These are phyloP conservation scores for Botrytis aclada DNA, from an alignment of 2,329 filamentous ascomycete species.

Conservation along the genomic window DNA sequence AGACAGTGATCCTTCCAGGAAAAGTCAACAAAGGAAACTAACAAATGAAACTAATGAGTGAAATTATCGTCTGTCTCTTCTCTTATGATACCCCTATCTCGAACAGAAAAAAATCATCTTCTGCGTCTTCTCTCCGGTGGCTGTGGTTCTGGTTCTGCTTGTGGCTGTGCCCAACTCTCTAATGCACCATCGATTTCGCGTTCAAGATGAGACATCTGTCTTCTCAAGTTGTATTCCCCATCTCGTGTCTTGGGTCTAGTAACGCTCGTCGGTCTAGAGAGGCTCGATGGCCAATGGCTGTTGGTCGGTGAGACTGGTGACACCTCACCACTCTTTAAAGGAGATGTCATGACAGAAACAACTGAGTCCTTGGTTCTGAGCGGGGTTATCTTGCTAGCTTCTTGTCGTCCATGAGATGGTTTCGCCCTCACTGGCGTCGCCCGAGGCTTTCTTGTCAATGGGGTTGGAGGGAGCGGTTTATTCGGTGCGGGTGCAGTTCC, in stretches of 20 bases:
- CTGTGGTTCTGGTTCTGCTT: neutral
- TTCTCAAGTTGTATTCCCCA: neutral
- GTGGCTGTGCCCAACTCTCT: constrained; percentile 1
- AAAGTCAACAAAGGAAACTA: neutral
- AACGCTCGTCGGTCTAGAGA: neutral
- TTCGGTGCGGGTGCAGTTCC: constrained; percentile 17
- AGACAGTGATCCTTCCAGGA: neutral
- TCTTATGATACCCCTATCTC: neutral
- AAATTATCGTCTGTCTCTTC: neutral
- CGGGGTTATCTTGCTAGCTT: neutral
- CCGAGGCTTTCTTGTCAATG: neutral
- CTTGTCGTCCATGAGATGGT: neutral
- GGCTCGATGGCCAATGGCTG: neutral
- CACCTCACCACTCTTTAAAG: neutral
- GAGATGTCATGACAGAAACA: neutral
- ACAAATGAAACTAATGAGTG: neutral
- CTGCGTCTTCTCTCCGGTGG: neutral
- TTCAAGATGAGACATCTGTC: neutral
- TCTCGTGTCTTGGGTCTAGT: neutral
- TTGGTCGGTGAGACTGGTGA: constrained; percentile 1
- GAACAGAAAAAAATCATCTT: neutral
- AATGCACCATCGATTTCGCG: constrained; percentile 1
- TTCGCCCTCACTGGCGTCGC: too few relatives aligned
- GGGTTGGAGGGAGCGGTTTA: constrained; percentile 9
- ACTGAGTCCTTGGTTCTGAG: neutral